Evolutionary conservation across 257 asterid species (phyloP).

Genomic region (Forsythia suspensa): DNA sequence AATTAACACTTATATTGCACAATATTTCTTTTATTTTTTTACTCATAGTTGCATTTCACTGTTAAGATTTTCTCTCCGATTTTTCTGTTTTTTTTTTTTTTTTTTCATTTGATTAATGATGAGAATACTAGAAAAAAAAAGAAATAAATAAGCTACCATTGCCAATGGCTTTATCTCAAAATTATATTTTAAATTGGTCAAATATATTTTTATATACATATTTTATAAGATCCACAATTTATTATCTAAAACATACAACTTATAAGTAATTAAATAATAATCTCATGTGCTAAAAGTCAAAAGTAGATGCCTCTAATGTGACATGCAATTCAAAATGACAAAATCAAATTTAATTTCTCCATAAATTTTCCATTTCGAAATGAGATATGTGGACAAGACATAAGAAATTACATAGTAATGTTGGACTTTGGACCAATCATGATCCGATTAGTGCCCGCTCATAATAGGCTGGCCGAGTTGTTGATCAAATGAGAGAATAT

Average conservation of each 20-base stretch:
- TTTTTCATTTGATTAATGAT: background rate
- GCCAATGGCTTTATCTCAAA: background rate
- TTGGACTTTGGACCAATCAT: too few species aligned
- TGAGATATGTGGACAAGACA: background rate
- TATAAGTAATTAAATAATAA: too few species aligned
- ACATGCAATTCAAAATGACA: background rate
- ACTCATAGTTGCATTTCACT: background rate
- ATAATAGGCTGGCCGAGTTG: too few species aligned
- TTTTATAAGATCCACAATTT: too few species aligned
- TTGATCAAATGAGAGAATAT: too few species aligned
- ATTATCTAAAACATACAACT: too few species aligned
- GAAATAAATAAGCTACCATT: background rate
- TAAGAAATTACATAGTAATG: too few species aligned
- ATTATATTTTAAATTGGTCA: too few species aligned
- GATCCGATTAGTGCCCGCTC: too few species aligned
- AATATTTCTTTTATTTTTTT: background rate
- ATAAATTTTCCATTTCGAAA: background rate
- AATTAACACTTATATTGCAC: conserved; percentile 3
- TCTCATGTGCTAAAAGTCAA: background rate
- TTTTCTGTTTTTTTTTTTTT: background rate
- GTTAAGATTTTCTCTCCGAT: background rate
- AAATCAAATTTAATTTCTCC: background rate
- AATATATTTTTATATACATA: too few species aligned
- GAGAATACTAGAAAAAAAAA: background rate
- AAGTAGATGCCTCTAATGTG: background rate